Evolutionary conservation across 495 filamentous ascomycete genomes (phyloP).

Genomic region (Clohesyomyces aquaticus): DNA sequence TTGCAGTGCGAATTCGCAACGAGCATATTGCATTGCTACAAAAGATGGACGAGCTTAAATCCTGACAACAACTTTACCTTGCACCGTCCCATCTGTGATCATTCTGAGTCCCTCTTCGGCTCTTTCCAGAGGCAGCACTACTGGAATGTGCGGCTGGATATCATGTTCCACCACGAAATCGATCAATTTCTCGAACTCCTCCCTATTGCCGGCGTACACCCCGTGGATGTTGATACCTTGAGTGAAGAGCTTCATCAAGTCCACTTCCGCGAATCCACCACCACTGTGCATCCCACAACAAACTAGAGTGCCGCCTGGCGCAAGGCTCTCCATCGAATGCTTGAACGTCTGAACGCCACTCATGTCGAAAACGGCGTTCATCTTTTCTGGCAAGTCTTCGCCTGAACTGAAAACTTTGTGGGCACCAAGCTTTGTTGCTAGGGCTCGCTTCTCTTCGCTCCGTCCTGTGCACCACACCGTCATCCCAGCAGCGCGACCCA

Average conservation of each 20-base stretch:
- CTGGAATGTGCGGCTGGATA: constrained; percentile 21
- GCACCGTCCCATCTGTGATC: constrained; percentile 15
- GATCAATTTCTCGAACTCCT: constrained; percentile 23
- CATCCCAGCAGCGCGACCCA: constrained; percentile 43
- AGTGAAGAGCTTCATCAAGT: constrained; percentile 26
- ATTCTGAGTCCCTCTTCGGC: constrained; percentile 18
- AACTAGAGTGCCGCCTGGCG: constrained; percentile 21
- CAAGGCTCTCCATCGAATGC: constrained; percentile 21
- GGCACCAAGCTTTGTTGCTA: constrained; percentile 20
- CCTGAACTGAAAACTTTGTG: constrained; percentile 18
- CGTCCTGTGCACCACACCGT: constrained; percentile 41
- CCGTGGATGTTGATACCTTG: constrained; percentile 24
- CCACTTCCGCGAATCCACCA: constrained; percentile 11
- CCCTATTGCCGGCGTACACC: constrained; percentile 16
- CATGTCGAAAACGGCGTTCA: constrained; percentile 24
- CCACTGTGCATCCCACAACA: constrained; percentile 24
- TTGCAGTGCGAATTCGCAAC: too few relatives aligned
- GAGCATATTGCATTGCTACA: too few relatives aligned
- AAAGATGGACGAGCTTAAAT: too few relatives aligned
- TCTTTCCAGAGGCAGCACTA: constrained; percentile 19
- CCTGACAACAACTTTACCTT: constrained; percentile 27
- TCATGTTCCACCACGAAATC: constrained; percentile 19
- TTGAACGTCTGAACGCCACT: constrained; percentile 18
- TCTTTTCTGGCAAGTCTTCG: constrained; percentile 23
- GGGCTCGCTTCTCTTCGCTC: constrained; percentile 34